Evolutionary conservation across 2,329 filamentous ascomycete species (phyloP).

Genomic region (Metarhizium anisopliae): DNA sequence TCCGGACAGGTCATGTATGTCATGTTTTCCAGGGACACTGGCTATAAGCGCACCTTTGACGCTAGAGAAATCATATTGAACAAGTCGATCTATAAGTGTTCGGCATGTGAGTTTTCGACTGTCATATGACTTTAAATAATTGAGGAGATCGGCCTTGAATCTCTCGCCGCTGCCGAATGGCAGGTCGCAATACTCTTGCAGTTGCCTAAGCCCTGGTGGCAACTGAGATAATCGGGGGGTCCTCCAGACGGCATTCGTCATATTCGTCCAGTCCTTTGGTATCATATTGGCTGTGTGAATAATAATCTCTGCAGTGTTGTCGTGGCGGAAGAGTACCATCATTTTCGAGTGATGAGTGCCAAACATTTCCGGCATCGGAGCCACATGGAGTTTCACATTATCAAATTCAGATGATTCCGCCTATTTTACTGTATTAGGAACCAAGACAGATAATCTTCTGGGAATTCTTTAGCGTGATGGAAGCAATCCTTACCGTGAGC

Average conservation of each 20-base stretch:
- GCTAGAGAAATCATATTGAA: conserved; percentile 57
- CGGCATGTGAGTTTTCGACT: conserved; percentile 41
- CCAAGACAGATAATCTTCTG: not conserved
- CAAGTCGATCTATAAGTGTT: conserved; percentile 48
- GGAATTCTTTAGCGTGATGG: not conserved
- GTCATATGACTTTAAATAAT: conserved; percentile 65
- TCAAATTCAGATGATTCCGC: conserved; percentile 41
- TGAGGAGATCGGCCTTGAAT: conserved; percentile 69
- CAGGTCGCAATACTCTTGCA: conserved; percentile 4
- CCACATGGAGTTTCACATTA: conserved; percentile 63
- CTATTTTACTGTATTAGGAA: conserved; percentile 6
- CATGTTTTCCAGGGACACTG: conserved; percentile 64
- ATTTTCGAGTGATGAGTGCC: conserved; percentile 85
- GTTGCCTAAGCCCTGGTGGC: not conserved
- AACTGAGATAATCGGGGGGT: conserved; percentile 59
- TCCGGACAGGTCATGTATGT: conserved; percentile 32
- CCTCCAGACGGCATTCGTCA: conserved; percentile 77
- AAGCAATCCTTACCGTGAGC: conserved; percentile 41
- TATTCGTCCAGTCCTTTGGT: conserved; percentile 74
- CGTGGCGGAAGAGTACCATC: conserved; percentile 72
- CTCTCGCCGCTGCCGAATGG: conserved; percentile 49
- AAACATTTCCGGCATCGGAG: conserved; percentile 75
- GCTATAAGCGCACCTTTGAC: conserved; percentile 67
- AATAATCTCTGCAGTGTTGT: conserved; percentile 66
- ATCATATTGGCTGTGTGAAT: conserved; percentile 94